phyloP scores from a whole-genome alignment of 2,329 filamentous ascomycete species.

The Arthrinium phaeospermum region DNA sequence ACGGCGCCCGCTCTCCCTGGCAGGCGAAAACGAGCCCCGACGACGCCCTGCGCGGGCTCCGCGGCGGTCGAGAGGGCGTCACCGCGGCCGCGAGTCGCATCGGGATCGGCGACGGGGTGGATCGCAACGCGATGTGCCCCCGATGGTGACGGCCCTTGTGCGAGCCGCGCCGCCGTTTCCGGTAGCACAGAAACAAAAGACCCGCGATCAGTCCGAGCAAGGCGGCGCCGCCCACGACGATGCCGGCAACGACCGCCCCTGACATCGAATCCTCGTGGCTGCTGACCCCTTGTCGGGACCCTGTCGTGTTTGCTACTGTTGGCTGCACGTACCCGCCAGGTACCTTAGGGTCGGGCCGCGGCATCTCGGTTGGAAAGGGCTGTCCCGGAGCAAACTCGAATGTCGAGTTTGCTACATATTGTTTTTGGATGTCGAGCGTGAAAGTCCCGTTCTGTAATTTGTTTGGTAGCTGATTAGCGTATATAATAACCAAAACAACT shows the following conservation, averaged over 20 bases:
- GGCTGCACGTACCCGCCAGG: neutral
- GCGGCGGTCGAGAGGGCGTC: neutral
- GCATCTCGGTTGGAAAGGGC: neutral
- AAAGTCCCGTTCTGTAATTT: slow-evolving; percentile 4
- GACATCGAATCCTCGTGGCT: neutral
- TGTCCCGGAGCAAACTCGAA: slow-evolving; percentile 7
- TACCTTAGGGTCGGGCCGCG: slow-evolving; percentile 3
- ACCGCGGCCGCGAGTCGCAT: neutral
- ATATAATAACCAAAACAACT: neutral
- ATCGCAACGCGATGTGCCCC: neutral
- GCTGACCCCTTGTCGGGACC: neutral
- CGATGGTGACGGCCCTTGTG: neutral
- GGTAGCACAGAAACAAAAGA: neutral
- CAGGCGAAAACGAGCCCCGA: neutral
- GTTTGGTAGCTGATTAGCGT: neutral
- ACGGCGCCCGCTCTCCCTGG: neutral
- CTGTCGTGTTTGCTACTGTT: neutral
- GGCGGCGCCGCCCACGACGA: neutral
- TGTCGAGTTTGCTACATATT: neutral
- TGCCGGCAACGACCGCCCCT: neutral
- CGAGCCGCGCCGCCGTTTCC: neutral
- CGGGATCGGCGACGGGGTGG: neutral
- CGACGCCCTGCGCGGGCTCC: neutral
- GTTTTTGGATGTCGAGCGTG: neutral
- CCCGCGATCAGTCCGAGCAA: neutral